phyloP scores from a whole-genome alignment of 148 eudicot genomes.

The Camellia sinensis region DNA sequence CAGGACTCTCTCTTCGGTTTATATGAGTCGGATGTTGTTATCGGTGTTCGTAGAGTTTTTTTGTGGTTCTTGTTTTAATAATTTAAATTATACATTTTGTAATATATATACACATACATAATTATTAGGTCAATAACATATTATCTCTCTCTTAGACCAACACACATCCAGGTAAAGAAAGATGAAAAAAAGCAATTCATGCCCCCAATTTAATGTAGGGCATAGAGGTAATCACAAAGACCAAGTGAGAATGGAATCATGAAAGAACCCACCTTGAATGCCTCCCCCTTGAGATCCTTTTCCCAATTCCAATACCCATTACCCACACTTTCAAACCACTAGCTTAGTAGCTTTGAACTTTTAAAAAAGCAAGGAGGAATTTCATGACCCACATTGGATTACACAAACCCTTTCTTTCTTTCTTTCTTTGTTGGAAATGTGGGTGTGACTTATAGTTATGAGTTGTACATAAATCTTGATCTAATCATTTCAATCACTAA shows the following conservation, averaged over 20 bases:
- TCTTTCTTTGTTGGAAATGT: conserved; percentile 4
- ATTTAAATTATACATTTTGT: too few relatives aligned
- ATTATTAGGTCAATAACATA: not conserved
- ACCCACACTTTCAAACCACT: conserved; percentile 9
- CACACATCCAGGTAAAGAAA: not conserved
- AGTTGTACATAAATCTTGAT: conserved; percentile 2
- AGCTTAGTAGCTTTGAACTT: not conserved
- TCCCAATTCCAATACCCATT: conserved; percentile 6
- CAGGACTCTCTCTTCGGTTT: too few relatives aligned
- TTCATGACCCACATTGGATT: conserved; percentile 16
- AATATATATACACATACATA: too few relatives aligned
- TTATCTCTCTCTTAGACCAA: not conserved
- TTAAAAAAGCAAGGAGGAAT: conserved; percentile 21
- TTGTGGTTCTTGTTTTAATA: too few relatives aligned
- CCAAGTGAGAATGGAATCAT: conserved; percentile 20
- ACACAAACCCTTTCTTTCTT: not conserved
- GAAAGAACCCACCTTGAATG: conserved; percentile 14
- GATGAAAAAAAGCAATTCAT: not conserved
- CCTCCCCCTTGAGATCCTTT: not conserved
- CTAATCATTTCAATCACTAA: conserved; percentile 28
- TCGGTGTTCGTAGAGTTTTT: too few relatives aligned
- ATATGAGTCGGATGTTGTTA: too few relatives aligned
- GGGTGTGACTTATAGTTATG: not conserved
- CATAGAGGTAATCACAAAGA: not conserved
- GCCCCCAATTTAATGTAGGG: not conserved